Evolutionary conservation across 177 flowering plant species (phyloP).

Genomic region (Vitis hybrid): DNA sequence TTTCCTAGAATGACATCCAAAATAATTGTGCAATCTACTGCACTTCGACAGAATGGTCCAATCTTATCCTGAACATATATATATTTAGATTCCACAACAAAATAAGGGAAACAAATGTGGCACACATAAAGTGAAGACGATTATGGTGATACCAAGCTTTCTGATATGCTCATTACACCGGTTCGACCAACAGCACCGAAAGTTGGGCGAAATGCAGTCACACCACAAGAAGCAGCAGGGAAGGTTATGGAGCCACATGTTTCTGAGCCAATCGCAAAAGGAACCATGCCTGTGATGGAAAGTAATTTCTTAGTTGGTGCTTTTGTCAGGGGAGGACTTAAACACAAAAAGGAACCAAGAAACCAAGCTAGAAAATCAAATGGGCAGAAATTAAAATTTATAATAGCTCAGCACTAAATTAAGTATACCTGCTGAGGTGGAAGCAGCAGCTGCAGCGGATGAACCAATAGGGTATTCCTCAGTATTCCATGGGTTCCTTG

Average conservation of each 20-base stretch:
- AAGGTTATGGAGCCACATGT: conserved; percentile 87
- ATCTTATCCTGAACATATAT: conserved; percentile 74
- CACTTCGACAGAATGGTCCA: conserved; percentile 89
- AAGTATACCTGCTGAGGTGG: conserved; percentile 80
- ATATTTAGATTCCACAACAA: conserved; percentile 4
- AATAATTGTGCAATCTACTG: conserved; percentile 71
- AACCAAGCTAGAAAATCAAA: background rate
- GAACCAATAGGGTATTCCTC: conserved; percentile 90
- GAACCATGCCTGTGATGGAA: conserved; percentile 61
- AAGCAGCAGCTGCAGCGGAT: conserved; percentile 91
- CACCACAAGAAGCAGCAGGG: conserved; percentile 93
- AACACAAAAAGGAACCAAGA: background rate
- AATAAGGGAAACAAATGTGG: background rate
- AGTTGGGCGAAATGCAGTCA: conserved; percentile 87
- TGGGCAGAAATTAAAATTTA: background rate
- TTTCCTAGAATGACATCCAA: conserved; percentile 78
- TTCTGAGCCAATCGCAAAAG: conserved; percentile 98
- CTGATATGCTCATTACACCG: conserved; percentile 93
- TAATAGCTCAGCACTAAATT: background rate
- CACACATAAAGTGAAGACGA: background rate
- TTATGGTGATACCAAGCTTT: conserved; percentile 65
- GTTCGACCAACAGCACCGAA: conserved; percentile 88
- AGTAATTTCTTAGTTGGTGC: background rate
- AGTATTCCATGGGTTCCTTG: conserved; percentile 94
- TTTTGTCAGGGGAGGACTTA: background rate